phyloP scores from a whole-genome alignment of 2,329 filamentous ascomycete genomes.

The Ophiostoma sp. region DNA sequence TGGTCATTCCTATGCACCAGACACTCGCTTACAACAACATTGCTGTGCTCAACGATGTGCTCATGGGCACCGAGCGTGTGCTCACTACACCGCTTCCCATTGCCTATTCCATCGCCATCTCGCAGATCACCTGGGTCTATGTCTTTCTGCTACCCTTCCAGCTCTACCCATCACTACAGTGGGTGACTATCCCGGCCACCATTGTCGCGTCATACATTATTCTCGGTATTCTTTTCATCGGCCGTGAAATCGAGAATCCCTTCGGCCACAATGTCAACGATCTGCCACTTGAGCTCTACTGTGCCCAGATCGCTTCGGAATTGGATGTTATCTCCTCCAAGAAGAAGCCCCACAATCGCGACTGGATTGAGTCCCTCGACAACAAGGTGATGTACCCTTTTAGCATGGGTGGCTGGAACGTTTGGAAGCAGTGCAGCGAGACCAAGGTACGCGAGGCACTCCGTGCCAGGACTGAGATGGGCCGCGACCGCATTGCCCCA shows the following conservation, averaged over 20 bases:
- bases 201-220: constrained; percentile 66
- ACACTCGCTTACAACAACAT: constrained; percentile 47
- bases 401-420: constrained; percentile 42
- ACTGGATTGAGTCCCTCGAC: constrained; percentile 43
- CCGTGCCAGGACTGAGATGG: constrained; percentile 22
- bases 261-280: constrained; percentile 67
- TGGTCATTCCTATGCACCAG: constrained; percentile 47
- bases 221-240: constrained; percentile 61
- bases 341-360: constrained; percentile 45
- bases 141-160: constrained; percentile 69
- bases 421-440: constrained; percentile 46
- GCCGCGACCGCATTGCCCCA: neutral
- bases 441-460: constrained; percentile 43
- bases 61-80: constrained; percentile 65
- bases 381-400: constrained; percentile 41
- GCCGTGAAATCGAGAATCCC: constrained; percentile 64
- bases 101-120: constrained; percentile 69
- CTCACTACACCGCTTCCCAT: constrained; percentile 65
- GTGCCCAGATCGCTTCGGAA: constrained; percentile 58
- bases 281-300: constrained; percentile 60
- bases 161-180: constrained; percentile 53
- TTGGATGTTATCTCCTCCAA: constrained; percentile 58
- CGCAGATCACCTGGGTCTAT: constrained; percentile 73
- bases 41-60: constrained; percentile 57
- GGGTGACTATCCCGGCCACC: constrained; percentile 66